phyloP scores from a whole-genome alignment of 108 stramenopile species.

The Pseudonitzschia pungens region DNA sequence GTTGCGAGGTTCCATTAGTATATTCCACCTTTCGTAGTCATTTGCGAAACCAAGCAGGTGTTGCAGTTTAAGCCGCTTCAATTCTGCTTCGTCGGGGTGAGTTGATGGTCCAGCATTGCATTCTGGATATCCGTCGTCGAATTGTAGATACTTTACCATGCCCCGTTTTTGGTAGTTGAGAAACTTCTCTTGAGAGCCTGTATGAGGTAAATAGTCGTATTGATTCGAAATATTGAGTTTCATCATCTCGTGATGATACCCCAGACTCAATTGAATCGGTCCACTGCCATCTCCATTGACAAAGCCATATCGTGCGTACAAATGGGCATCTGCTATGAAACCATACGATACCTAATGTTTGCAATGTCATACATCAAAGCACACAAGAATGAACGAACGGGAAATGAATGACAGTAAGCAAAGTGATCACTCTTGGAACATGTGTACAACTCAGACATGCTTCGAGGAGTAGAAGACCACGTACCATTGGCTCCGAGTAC shows the following conservation, averaged over 20 bases:
- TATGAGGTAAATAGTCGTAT: conserved; percentile 52
- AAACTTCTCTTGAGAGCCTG: conserved; percentile 20
- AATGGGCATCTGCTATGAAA: conserved; percentile 62
- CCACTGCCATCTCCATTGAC: conserved; percentile 82
- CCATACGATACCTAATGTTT: conserved; percentile 48
- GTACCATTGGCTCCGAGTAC: conserved; percentile 50
- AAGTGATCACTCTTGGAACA: no score
- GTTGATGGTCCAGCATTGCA: conserved; percentile 45
- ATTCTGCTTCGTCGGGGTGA: conserved; percentile 40
- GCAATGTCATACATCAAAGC: conserved; percentile 29
- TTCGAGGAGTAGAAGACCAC: not conserved
- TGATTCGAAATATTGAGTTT: conserved; percentile 45
- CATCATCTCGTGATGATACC: conserved; percentile 37
- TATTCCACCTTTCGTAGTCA: conserved; percentile 52
- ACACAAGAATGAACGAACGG: not conserved
- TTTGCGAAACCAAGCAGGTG: conserved; percentile 66
- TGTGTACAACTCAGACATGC: no score
- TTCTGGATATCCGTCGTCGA: conserved; percentile 77
- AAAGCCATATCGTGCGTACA: conserved; percentile 81
- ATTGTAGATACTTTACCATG: conserved; percentile 61
- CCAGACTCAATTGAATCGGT: conserved; percentile 57
- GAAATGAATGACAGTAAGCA: no score
- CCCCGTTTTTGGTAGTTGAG: conserved; percentile 42
- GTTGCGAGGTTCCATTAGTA: conserved; percentile 47
- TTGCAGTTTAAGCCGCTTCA: conserved; percentile 72